phyloP scores from a whole-genome alignment of 2,329 filamentous ascomycete species.

The Orbilia ellipsospora region DNA sequence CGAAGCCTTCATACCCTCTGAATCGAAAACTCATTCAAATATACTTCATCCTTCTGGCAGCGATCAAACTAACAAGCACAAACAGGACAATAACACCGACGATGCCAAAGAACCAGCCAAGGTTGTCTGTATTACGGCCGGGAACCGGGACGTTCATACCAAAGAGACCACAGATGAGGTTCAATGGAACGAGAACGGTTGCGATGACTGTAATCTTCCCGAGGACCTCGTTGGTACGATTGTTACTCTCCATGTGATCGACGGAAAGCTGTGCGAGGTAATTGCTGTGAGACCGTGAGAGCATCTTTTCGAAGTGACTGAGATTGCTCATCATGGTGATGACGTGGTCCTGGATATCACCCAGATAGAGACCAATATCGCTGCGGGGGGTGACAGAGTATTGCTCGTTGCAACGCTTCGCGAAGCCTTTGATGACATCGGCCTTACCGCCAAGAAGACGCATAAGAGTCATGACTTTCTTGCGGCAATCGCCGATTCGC shows the following conservation, averaged over 20 bases:
- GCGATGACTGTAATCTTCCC: constrained; percentile 95
- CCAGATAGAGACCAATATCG: constrained; percentile 96
- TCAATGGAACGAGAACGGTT: constrained; percentile 98
- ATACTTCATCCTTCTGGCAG: constrained; percentile 37
- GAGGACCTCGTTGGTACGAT: constrained; percentile 89
- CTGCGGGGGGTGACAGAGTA: constrained; percentile 95
- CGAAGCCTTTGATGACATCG: constrained; percentile 98
- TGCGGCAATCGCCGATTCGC: constrained; percentile 90
- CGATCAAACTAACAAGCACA: constrained; percentile 40
- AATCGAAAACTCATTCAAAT: constrained; percentile 23
- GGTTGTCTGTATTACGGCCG: constrained; percentile 83
- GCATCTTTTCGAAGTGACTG: constrained; percentile 93
- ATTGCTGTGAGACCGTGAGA: constrained; percentile 91
- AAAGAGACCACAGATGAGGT: constrained; percentile 98
- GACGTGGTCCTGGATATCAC: constrained; percentile 99
- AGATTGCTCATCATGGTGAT: constrained; percentile 98
- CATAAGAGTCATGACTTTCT: constrained; percentile 97
- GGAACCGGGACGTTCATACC: constrained; percentile 99
- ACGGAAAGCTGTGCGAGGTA: constrained; percentile 90
- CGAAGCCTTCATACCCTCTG: not conserved
- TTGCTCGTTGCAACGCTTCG: constrained; percentile 96
- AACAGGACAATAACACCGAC: constrained; percentile 43
- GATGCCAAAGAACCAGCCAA: constrained; percentile 79
- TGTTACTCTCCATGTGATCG: constrained; percentile 92
- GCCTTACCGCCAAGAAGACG: constrained; percentile 94